Base-by-base conservation (phyloP, 2,329 filamentous ascomycete species). In the Venturia nashicola region DNA sequence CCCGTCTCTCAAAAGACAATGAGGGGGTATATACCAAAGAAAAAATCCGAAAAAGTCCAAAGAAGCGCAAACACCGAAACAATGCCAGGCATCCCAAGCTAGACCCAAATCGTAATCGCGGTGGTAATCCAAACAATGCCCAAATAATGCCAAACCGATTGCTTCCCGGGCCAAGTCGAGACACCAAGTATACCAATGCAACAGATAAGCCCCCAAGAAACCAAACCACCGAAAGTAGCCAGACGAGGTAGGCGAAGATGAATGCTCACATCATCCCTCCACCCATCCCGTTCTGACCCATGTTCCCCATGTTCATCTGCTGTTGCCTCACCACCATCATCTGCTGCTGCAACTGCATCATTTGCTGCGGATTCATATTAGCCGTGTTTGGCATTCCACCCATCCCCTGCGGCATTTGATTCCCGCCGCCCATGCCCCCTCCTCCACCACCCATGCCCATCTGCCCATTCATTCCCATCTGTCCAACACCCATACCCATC, bases 331-430 rank as follows among this genome's bases (percentile, higher is more conserved):
- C 23, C 36, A 16, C 20, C 59, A 61, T 43, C 59, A 43, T 43
- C 59, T 61, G 59, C 59, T 61, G 59, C 39, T 61, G 59, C 59
- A 43, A 46, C 59, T 34, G 34, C 59, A 46, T 61, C 59, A 61
- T 43, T 34, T 46, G 39, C n/a, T 61, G 59, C 5, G 59, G 59
- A 8, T 32, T 61, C 36, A 43, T 18, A 18, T 39, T 32, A 18
- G 61, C 44, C 34, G 44, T 40, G 12, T 59, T 46, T 0, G 42
- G 39, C 40, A 62, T 62, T 8, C 39, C 61, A 27, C n/a, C 36
- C 61, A 63, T 43, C 18, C 54, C 27, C 48, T 63, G 61, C 32
- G 59, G 39, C 59, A 46, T 61, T 39, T 61, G 59, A 39, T 39
- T 39, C 23, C 39, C 59, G n/a, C 32, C 36, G 18, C 59, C 59